A percentile compares a stretch with the other conserved stretches of the same genome.
Evolutionary conservation across 2,329 filamentous ascomycete species (phyloP).

Genomic region (Aureobasidium sp.): DNA sequence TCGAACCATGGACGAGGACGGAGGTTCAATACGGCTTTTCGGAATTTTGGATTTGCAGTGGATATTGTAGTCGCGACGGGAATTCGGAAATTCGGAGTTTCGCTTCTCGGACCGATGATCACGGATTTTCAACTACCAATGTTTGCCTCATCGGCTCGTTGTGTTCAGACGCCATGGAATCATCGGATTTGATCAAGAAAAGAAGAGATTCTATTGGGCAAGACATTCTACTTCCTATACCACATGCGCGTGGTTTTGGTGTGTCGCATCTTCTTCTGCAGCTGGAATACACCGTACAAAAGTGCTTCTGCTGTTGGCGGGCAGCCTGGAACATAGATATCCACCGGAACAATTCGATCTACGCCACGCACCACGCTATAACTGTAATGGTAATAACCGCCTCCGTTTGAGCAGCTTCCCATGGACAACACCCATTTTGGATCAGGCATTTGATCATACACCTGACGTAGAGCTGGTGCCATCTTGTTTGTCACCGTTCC

Average conservation of each 20-base stretch:
- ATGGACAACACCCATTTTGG: conserved; percentile 77
- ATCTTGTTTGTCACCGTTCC: conserved; percentile 91
- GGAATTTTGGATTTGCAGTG: no score
- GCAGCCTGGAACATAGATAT: conserved; percentile 73
- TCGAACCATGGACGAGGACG: no score
- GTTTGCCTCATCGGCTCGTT: no score
- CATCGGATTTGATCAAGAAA: no score
- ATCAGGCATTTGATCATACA: conserved; percentile 91
- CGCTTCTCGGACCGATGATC: no score
- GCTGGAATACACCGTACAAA: conserved; percentile 60
- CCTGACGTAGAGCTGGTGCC: conserved; percentile 77
- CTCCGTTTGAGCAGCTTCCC: conserved; percentile 75
- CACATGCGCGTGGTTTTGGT: conserved; percentile 48
- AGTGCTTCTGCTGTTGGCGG: conserved; percentile 47
- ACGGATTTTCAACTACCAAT: no score
- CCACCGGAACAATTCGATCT: conserved; percentile 69
- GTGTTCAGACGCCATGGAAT: no score
- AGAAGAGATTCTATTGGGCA: no score
- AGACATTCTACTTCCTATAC: conserved; percentile 43
- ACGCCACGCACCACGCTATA: conserved; percentile 70
- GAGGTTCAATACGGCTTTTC: no score
- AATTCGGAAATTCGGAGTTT: no score
- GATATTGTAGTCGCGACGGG: no score
- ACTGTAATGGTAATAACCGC: conserved; percentile 77
- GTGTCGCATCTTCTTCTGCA: conserved; percentile 67